These are phyloP conservation scores for Cubamyces lactineus DNA, from an alignment of 768 basidiomycete species.

Conservation along the genomic window DNA sequence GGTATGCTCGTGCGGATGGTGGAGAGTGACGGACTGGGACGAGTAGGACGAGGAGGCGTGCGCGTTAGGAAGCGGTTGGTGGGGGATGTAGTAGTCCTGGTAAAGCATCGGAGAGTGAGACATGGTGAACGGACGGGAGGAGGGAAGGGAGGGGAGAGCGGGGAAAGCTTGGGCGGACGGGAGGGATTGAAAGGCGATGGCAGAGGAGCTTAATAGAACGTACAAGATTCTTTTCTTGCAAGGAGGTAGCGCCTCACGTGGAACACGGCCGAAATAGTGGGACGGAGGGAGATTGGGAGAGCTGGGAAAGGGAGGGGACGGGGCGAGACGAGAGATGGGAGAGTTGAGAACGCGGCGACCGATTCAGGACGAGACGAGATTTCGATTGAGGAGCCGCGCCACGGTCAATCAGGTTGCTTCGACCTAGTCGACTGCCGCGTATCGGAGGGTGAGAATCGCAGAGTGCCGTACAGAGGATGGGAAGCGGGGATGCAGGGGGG, in stretches of 20 bases:
- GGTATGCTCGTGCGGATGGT: conserved; percentile 41
- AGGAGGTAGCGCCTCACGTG: conserved; percentile 22
- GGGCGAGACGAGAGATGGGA: conserved; percentile 22
- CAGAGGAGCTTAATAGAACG: conserved; percentile 27
- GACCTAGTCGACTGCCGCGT: conserved; percentile 1
- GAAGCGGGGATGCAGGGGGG: neutral
- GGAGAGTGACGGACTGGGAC: conserved; percentile 38
- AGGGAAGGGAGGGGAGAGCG: conserved; percentile 3
- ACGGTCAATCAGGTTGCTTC: conserved; percentile 19
- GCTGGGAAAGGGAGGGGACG: conserved; percentile 26
- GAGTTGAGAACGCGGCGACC: conserved; percentile 27
- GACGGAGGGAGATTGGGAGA: conserved; percentile 26
- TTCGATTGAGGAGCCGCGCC: conserved; percentile 22
- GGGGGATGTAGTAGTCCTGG: conserved; percentile 32
- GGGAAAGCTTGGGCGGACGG: conserved; percentile 17
- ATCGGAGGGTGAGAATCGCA: neutral
- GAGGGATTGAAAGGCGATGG: conserved; percentile 15
- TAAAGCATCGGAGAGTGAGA: conserved; percentile 33
- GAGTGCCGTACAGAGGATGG: neutral
- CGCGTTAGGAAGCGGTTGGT: conserved; percentile 32
- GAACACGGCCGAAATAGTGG: conserved; percentile 24
- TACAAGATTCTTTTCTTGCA: conserved; percentile 11
- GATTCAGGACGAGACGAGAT: conserved; percentile 24
- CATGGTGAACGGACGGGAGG: conserved; percentile 14
- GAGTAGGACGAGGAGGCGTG: conserved; percentile 36